A percentile compares a stretch with the other conserved stretches of the same genome.
These are phyloP conservation scores for Lasiodiplodia theobromae DNA, from an alignment of 2,329 filamentous ascomycete species.

Conservation along the genomic window DNA sequence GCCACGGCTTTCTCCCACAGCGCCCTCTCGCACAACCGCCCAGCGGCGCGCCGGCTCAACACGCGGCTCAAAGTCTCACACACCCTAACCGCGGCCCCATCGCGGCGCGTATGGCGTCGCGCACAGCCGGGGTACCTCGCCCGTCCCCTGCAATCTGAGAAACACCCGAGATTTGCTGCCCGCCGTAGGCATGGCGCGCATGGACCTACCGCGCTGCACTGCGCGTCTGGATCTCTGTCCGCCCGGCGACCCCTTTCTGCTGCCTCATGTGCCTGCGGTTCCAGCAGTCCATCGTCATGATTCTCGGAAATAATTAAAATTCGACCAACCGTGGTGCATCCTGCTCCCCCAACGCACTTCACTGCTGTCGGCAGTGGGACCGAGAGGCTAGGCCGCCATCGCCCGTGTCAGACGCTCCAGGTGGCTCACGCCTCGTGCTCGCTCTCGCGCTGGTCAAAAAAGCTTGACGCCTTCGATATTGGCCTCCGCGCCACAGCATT, in stretches of 20 bases:
- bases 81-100: background rate
- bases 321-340: background rate
- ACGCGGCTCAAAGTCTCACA: conserved; percentile 10
- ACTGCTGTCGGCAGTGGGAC: background rate
- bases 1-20: background rate
- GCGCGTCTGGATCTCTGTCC: conserved; percentile 11
- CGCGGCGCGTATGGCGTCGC: conserved; percentile 9
- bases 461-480: conserved; percentile 19
- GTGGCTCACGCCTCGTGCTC: conserved; percentile 7
- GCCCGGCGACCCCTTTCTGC: conserved; percentile 19
- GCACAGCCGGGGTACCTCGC: conserved; percentile 27
- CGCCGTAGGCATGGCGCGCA: conserved; percentile 11
- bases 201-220: conserved; percentile 9
- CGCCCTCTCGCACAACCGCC: background rate
- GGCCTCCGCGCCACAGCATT: conserved; percentile 16
- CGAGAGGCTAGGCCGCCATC: background rate
- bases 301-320: conserved; percentile 15
- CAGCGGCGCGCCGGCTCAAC: background rate
- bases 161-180: conserved; percentile 25
- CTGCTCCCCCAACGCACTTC: background rate
- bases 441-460: background rate
- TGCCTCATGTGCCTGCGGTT: conserved; percentile 11
- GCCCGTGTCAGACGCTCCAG: background rate
- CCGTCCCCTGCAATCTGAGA: conserved; percentile 23
- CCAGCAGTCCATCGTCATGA: conserved; percentile 21